Evolutionary conservation across 768 basidiomycete genomes (phyloP).

Genomic region (Jaapia argillacea): DNA sequence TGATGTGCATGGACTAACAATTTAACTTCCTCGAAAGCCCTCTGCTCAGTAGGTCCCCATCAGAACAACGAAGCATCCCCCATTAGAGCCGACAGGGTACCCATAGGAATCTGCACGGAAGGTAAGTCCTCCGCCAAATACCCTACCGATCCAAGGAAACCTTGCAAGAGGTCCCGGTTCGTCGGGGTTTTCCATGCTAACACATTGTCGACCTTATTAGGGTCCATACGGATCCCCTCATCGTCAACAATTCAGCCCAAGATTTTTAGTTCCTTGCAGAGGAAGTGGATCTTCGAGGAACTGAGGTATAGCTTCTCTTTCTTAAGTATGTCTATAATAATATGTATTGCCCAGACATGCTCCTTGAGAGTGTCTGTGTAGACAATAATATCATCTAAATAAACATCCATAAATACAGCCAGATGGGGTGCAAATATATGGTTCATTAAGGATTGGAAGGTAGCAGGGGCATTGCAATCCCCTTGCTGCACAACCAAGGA

Average conservation of each 20-base stretch:
- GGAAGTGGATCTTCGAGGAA: conserved; percentile 22
- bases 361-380: conserved; percentile 20
- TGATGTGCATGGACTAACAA: conserved; percentile 6
- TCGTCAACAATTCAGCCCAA: conserved; percentile 18
- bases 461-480: conserved; percentile 24
- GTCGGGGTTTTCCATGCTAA: conserved; percentile 20
- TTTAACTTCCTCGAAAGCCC: conserved; percentile 14
- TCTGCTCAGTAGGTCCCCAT: conserved; percentile 13
- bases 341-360: conserved; percentile 18
- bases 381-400: conserved; percentile 25
- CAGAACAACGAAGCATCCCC: conserved; percentile 5
- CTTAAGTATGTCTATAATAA: conserved; percentile 24
- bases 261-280: conserved; percentile 19
- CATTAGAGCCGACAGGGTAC: conserved; percentile 5
- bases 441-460: conserved; percentile 34
- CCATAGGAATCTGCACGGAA: conserved; percentile 21
- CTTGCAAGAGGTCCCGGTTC: conserved; percentile 17
- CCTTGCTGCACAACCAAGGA: conserved; percentile 28
- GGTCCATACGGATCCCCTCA: conserved; percentile 17
- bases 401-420: conserved; percentile 23
- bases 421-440: conserved; percentile 23
- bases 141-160: conserved; percentile 27
- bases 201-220: conserved; percentile 15
- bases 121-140: conserved; percentile 20
- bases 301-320: conserved; percentile 27